phyloP scores from a whole-genome alignment of 306 rosid species.

The Corylus heterophylla region DNA sequence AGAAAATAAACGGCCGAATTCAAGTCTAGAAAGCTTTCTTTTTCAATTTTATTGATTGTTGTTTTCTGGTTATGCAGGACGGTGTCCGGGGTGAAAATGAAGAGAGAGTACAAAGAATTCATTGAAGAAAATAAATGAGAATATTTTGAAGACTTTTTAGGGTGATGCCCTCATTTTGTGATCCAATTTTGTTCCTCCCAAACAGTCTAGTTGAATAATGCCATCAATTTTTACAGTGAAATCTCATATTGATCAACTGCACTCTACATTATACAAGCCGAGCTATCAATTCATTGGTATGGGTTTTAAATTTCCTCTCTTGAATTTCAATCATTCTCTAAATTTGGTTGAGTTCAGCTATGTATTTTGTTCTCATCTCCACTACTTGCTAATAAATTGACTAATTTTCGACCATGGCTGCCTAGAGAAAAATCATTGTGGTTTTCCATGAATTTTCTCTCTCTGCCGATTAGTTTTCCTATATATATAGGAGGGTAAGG shows the following conservation, averaged over 20 bases:
- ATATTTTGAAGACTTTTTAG: background rate
- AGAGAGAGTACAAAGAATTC: constrained; percentile 83
- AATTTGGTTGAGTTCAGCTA: background rate
- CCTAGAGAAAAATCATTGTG: too few relatives aligned
- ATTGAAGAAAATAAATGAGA: constrained; percentile 69
- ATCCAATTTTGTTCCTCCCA: constrained; percentile 8
- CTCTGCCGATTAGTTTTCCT: too few relatives aligned
- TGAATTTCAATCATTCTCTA: background rate
- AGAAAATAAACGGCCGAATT: too few relatives aligned
- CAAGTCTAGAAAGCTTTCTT: background rate
- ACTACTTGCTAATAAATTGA: too few relatives aligned
- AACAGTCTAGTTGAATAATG: constrained; percentile 15
- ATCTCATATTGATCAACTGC: constrained; percentile 20
- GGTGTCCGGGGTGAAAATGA: constrained; percentile 46
- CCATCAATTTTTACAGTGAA: constrained; percentile 25
- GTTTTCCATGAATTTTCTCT: too few relatives aligned
- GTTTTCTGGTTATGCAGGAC: constrained; percentile 51
- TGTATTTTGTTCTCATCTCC: too few relatives aligned
- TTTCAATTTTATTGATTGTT: background rate
- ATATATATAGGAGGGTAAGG: too few relatives aligned
- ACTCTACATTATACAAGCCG: constrained; percentile 29
- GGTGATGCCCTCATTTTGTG: background rate
- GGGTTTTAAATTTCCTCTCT: background rate
- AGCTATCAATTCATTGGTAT: constrained; percentile 9
- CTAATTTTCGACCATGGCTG: too few relatives aligned